phyloP scores from a whole-genome alignment of 495 filamentous ascomycete species.

The Annulohypoxylon bovei region DNA sequence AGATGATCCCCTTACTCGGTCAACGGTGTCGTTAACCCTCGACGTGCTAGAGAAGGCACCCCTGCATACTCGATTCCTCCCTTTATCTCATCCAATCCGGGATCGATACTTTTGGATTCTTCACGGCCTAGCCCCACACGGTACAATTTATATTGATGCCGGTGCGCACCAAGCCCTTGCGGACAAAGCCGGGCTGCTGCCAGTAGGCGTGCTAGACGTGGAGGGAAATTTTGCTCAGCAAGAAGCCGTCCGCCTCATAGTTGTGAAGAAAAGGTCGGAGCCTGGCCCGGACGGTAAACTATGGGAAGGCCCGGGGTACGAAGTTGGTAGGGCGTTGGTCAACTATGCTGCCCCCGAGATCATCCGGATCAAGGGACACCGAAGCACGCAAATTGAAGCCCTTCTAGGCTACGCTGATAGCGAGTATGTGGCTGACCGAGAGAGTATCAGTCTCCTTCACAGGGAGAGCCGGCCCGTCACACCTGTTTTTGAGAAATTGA shows the following conservation, averaged over 20 bases:
- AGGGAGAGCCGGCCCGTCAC: slow-evolving; percentile 53
- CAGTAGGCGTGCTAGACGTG: slow-evolving; percentile 89
- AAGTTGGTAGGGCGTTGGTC: slow-evolving; percentile 90
- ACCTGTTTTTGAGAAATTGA: slow-evolving; percentile 46
- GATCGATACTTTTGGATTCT: slow-evolving; percentile 97
- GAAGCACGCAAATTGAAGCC: slow-evolving; percentile 80
- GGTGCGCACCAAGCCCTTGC: slow-evolving; percentile 83
- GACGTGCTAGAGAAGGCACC: slow-evolving; percentile 59
- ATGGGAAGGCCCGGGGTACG: slow-evolving; percentile 67
- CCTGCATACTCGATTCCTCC: slow-evolving; percentile 92
- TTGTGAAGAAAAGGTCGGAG: slow-evolving; percentile 58
- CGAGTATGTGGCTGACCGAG: slow-evolving; percentile 90
- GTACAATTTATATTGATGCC: slow-evolving; percentile 89
- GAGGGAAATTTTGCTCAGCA: slow-evolving; percentile 89
- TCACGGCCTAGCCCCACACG: slow-evolving; percentile 90
- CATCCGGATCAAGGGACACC: slow-evolving; percentile 79
- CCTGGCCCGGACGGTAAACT: slow-evolving; percentile 43
- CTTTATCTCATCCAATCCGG: slow-evolving; percentile 84
- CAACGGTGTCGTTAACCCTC: slow-evolving; percentile 51
- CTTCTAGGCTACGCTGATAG: slow-evolving; percentile 91
- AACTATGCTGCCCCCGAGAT: slow-evolving; percentile 93
- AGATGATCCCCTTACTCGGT: slow-evolving; percentile 48
- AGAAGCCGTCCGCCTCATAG: slow-evolving; percentile 86
- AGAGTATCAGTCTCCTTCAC: slow-evolving; percentile 83
- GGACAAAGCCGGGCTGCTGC: slow-evolving; percentile 87